Conservation (phyloP, 352 stramenopile species). For the Phytophthora idaei region DNA sequence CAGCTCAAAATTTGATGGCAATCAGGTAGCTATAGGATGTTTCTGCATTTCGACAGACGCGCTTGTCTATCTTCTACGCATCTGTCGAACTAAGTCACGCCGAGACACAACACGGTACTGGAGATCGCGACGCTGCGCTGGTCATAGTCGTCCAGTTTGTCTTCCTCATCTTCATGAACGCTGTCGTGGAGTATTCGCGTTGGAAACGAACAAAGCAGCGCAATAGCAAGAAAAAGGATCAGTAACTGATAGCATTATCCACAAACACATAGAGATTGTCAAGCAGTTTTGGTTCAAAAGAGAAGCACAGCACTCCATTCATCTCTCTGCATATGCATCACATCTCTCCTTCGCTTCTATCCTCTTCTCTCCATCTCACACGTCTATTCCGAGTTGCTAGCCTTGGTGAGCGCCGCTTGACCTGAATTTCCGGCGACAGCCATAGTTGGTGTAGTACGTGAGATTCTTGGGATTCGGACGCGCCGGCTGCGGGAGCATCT, state of each 20-base stretch:
- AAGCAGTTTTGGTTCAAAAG: constrained; percentile 17
- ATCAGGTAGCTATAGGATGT: too few relatives aligned
- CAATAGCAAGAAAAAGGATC: too few relatives aligned
- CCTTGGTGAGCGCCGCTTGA: constrained; percentile 74
- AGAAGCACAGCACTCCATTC: background rate
- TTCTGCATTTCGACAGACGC: constrained; percentile 49
- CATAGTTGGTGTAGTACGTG: constrained; percentile 96
- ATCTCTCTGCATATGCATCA: constrained; percentile 1
- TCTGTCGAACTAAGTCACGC: constrained; percentile 41
- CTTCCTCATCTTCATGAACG: too few relatives aligned
- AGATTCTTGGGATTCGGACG: constrained; percentile 96
- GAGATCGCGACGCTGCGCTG: constrained; percentile 40
- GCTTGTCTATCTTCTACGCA: constrained; percentile 45
- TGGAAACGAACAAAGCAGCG: too few relatives aligned
- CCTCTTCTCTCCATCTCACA: background rate
- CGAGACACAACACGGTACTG: constrained; percentile 31
- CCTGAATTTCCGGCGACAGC: constrained; percentile 96
- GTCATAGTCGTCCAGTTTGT: constrained; percentile 37
- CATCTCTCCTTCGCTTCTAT: constrained; percentile 9
- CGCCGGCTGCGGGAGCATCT: constrained; percentile 92
- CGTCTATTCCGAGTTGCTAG: constrained; percentile 46
- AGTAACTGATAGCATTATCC: background rate
- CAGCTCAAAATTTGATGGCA: too few relatives aligned
- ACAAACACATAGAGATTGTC: constrained; percentile 1
- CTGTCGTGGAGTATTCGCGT: too few relatives aligned